Evolutionary conservation across 2,329 filamentous ascomycete genomes (phyloP).

Genomic region (Keithomyces neogunnii): DNA sequence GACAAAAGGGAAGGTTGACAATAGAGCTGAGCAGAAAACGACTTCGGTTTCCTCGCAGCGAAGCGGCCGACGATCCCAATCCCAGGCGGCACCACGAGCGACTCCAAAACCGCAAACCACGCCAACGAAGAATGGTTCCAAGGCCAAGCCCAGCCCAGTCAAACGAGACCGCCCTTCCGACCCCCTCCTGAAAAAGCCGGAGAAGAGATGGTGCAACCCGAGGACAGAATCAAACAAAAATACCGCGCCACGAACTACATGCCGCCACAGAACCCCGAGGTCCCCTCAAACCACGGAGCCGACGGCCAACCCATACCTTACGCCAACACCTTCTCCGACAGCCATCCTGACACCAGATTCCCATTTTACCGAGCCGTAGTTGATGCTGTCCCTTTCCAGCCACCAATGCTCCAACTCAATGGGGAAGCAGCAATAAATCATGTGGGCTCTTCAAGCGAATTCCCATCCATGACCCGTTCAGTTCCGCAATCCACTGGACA

Average conservation of each 20-base stretch:
- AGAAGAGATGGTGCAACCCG: not conserved
- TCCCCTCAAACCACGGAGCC: not conserved
- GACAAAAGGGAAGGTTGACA: conserved; percentile 24
- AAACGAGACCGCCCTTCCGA: not conserved
- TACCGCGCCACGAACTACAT: not conserved
- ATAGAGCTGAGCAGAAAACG: conserved; percentile 8
- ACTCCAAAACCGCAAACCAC: not conserved
- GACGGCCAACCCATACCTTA: not conserved
- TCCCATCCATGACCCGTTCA: not conserved
- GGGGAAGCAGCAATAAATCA: not conserved
- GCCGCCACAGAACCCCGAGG: not conserved
- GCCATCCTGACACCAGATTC: not conserved
- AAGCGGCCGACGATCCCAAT: not conserved
- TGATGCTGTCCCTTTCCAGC: not conserved
- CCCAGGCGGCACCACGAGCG: not conserved
- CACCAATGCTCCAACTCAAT: not conserved
- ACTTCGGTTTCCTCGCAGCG: not conserved
- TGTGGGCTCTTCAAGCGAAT: not conserved
- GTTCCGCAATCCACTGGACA: not conserved
- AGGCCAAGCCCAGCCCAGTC: not conserved
- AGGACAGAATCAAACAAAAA: not conserved
- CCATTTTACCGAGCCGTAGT: not conserved
- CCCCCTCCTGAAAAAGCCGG: not conserved
- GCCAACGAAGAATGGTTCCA: not conserved
- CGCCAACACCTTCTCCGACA: not conserved